Base-by-base conservation (phyloP, 1,139 yeast genomes). In the Geotrichum candidum region DNA sequence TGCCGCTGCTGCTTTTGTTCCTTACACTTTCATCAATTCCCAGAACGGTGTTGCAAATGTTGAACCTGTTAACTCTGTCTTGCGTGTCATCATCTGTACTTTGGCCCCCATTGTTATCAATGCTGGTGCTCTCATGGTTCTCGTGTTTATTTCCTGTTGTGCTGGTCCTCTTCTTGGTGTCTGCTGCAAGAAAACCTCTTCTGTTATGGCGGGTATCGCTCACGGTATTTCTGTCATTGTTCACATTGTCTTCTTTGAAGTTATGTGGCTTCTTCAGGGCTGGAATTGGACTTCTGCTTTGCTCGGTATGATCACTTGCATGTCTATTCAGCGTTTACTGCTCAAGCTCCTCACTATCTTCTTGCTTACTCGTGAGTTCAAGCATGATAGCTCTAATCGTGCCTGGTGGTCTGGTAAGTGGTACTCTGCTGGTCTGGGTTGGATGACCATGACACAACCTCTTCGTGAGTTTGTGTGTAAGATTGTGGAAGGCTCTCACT, bases 341-440 rank as follows among this genome's bases (percentile, higher is more conserved):
- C 89, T 94, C 84, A 91, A 94, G 81, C 76, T 89, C 71, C 80
- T 94, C 81, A 89, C 97, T 23, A 79, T 88, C 62, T 77, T 84
- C 68, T 79, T 86, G 78, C 83, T 94, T 75, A 92, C 99, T 60
- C 87, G 99, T 81, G 99, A 94, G 79, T 92, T 91, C 82, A 94
- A 92, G 85, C 92, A 90, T 72, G 99, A 95, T 77, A 92, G 88
- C 75, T 83, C 99, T 54, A 94, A 94, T 80, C 87, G 96, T 70
- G 98, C 99, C 35, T 94, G 96, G 94, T 94, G 99, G 99, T 88
- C 96, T 65, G 99, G 99, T 83, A 92, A 92, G 78, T 94, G 99
- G 99, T 90, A 92, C 77, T 92, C 96, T 66, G 81, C 90, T 66
- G 96, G 96, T 73, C 80, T 94, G 79, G 99, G 99, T 66, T 87